These are phyloP conservation scores for Melocanna baccifera DNA, from an alignment of 176 grass and related monocot genomes.

Conservation along the genomic window DNA sequence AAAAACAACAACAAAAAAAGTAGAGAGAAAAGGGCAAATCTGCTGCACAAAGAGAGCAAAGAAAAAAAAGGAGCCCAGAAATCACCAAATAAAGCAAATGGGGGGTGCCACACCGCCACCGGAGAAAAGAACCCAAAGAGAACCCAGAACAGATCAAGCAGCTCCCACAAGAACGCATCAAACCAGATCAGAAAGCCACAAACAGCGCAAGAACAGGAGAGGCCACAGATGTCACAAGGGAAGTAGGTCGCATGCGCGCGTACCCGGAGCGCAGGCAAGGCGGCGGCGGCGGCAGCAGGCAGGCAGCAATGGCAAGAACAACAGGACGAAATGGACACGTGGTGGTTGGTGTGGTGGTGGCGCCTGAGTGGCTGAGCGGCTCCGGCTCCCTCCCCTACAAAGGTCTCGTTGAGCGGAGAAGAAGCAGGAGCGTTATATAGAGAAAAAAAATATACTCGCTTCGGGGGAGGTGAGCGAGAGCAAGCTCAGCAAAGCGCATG, in stretches of 20 bases:
- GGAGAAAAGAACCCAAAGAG: neutral
- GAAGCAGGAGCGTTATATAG: constrained; percentile 23
- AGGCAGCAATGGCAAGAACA: constrained; percentile 17
- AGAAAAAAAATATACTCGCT: neutral
- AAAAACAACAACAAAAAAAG: neutral
- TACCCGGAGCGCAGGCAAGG: constrained; percentile 29
- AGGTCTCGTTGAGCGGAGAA: neutral
- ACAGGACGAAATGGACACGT: neutral
- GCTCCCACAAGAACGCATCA: constrained; percentile 1
- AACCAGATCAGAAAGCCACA: neutral
- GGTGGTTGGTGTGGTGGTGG: neutral
- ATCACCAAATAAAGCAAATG: constrained; percentile 39
- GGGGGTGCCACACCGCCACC: neutral
- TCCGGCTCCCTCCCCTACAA: constrained; percentile 15
- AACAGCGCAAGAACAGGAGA: neutral
- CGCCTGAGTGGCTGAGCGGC: constrained; percentile 12
- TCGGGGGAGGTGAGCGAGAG: no score
- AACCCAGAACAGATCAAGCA: constrained; percentile 27
- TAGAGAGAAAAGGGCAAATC: constrained; percentile 14
- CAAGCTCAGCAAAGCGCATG: constrained; percentile 5
- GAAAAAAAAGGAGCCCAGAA: neutral
- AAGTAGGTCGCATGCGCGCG: neutral
- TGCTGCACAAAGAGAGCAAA: neutral
- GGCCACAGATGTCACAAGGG: neutral
- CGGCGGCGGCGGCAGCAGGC: neutral